Percentiles rank a stretch among this genome's conserved stretches.
Conservation (phyloP, 257 asterid genomes). For the Cynanchum wilfordii region DNA sequence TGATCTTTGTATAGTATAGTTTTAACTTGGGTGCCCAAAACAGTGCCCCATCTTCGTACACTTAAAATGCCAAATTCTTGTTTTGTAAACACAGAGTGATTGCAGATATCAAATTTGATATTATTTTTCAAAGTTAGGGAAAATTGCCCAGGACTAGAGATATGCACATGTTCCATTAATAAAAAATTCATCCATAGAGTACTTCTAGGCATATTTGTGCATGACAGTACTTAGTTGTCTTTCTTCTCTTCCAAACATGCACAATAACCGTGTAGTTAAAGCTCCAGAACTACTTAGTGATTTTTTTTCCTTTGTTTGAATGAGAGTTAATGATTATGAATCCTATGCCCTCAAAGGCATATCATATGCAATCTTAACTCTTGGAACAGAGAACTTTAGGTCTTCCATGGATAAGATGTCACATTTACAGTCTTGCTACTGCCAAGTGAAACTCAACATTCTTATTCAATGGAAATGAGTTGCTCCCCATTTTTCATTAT, state of each 20-base stretch:
- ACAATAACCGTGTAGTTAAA: not conserved
- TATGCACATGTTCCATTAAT: not conserved
- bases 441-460: not conserved
- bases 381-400: not conserved
- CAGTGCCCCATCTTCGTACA: not conserved
- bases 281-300: not conserved
- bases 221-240: not conserved
- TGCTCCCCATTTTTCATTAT: not conserved
- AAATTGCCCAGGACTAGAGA: not conserved
- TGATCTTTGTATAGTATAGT: not conserved
- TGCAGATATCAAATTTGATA: not conserved
- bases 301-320: not conserved
- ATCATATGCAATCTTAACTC: not conserved
- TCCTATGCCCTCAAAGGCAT: not conserved
- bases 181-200: not conserved
- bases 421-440: not conserved
- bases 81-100: not conserved
- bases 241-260: not conserved
- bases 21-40: not conserved
- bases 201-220: not conserved
- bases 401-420: not conserved
- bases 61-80: not conserved
- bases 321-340: not conserved
- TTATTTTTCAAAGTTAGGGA: not conserved
- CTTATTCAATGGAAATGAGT: not conserved